Conservation (phyloP, 768 basidiomycete genomes). For the Rhodotorula kratochvilovae region DNA sequence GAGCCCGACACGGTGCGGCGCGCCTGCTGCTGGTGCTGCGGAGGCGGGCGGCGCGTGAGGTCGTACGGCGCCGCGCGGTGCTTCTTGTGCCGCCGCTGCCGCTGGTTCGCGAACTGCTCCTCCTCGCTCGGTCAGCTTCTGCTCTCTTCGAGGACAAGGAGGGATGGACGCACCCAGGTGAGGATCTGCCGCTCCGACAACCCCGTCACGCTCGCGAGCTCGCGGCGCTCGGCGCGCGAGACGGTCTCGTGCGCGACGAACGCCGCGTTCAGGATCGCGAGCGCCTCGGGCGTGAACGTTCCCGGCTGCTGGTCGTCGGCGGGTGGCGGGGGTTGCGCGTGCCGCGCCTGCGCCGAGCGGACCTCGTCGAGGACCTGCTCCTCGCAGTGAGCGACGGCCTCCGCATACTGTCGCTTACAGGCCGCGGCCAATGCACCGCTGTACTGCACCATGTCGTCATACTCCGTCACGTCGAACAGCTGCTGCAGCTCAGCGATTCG, state of each 20-base stretch:
- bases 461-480: too few species aligned
- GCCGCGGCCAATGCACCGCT: too few species aligned
- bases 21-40: not conserved
- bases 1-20: constrained; percentile 24
- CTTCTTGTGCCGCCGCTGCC: constrained; percentile 17
- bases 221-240: constrained; percentile 8
- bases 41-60: not conserved
- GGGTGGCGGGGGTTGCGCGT: not conserved
- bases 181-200: constrained; percentile 21
- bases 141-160: not conserved
- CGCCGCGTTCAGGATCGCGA: constrained; percentile 12
- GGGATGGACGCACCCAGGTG: constrained; percentile 11
- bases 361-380: constrained; percentile 4
- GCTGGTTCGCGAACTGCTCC: constrained; percentile 25
- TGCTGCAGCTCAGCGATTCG: too few species aligned
- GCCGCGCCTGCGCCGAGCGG: constrained; percentile 14
- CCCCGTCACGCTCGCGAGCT: constrained; percentile 7
- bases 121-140: not conserved
- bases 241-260: constrained; percentile 3
- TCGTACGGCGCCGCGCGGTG: constrained; percentile 14
- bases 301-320: not conserved
- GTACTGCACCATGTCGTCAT: too few species aligned
- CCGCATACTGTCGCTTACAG: not conserved
- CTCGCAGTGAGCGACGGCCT: not conserved
- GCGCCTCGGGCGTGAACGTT: constrained; percentile 14